Base-by-base conservation (phyloP, 73 alveolate genomes). In the Uronychia binucleata region DNA sequence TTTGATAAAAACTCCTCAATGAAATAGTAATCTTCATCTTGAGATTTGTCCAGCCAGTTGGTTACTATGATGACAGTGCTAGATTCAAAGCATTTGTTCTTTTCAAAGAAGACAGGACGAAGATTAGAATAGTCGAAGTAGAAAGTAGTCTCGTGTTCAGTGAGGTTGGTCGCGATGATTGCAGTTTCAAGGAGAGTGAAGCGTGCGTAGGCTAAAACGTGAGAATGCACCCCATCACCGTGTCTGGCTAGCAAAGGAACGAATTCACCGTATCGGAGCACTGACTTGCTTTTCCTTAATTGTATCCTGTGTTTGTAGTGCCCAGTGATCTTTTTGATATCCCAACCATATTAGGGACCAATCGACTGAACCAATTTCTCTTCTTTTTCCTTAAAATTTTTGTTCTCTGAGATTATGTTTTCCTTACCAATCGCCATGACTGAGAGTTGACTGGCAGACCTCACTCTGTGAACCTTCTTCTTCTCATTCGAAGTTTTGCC, bases 261-360 rank as follows among this genome's bases (percentile, higher is more conserved):
- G 77, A 97, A 88, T 59, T 90, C 85, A 26, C 99, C 99, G 78
- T 95, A 81, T 75, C 97, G 88, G 30, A 98, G 92, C 28, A 93
- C 97, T 88, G 90, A 93, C 90, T 94, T 96, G 34, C 88, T 90
- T 74, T 88, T 88, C 88, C 99, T 93, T 80, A 97, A 82, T 86
- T 91, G 86, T 88, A 99, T 94, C 81, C 96, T 92, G 83, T 93
- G 96, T 75, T 94, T 92, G 90, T 98, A 98, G 84, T 98, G 99
- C 79, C 92, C 86, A 85, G 94, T 91, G 78, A 98, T 98, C 93
- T 89, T 90, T 34, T 87, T 86, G 78, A 97, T 77, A 85, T 97
- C 99, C 90, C 90, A 96, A 59, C 99, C 99, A 75, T 83, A 80
- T 77, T 96, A 77, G 1, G 99, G 99, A 14, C 98, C 99, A 35